phyloP scores from a whole-genome alignment of 208 protist species.

The Leishmania tropica region DNA sequence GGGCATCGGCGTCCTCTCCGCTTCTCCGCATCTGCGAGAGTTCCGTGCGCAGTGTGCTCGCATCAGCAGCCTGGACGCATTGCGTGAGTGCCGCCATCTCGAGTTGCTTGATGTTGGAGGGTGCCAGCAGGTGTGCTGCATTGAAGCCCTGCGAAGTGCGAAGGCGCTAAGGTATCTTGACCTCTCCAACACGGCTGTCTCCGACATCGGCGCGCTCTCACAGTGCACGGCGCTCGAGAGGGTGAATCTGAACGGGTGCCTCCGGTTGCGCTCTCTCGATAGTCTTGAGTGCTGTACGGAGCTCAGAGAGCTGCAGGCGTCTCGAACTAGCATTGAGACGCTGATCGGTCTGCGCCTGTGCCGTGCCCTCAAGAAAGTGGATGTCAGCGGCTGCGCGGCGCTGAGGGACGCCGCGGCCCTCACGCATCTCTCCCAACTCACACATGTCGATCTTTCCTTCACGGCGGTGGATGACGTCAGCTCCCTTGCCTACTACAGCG shows the following conservation, averaged over 20 bases:
- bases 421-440: neutral
- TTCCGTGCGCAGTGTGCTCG: neutral
- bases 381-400: neutral
- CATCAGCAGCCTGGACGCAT: neutral
- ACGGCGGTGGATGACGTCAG: neutral
- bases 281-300: neutral
- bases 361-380: neutral
- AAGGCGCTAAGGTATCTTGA: neutral
- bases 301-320: neutral
- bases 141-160: neutral
- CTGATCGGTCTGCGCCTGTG: conserved; percentile 3
- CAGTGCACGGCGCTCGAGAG: neutral
- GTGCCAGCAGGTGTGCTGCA: neutral
- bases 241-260: neutral
- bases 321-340: neutral
- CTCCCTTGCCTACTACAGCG: neutral
- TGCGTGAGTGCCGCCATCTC: neutral
- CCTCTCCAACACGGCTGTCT: neutral
- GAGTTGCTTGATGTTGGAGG: neutral
- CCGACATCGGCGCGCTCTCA: neutral
- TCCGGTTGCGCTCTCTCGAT: neutral
- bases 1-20: neutral
- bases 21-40: neutral
- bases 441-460: neutral
- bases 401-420: neutral